These are phyloP conservation scores for Umbelopsis ramanniana DNA, from an alignment of 192 early-diverging fungal species.

Conservation along the genomic window DNA sequence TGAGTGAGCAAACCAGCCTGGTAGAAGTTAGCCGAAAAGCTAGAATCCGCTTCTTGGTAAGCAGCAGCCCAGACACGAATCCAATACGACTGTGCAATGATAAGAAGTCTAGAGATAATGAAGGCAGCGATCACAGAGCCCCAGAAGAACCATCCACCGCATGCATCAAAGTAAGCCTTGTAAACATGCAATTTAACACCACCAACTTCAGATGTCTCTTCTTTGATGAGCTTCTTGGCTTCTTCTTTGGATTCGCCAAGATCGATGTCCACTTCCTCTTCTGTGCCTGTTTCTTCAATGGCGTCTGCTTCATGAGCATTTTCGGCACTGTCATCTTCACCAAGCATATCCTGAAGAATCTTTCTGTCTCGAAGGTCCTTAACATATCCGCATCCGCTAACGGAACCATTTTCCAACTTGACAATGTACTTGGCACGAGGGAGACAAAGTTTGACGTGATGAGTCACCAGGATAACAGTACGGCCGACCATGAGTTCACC, in stretches of 20 bases:
- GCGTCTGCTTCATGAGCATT: neutral
- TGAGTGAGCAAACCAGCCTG: neutral
- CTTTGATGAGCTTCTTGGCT: slow-evolving; percentile 18
- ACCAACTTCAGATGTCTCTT: slow-evolving; percentile 2
- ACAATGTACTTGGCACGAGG: slow-evolving; percentile 56
- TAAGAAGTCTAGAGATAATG: slow-evolving; percentile 41
- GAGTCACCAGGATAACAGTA: slow-evolving; percentile 85
- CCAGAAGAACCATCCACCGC: slow-evolving; percentile 54
- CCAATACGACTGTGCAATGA: slow-evolving; percentile 56
- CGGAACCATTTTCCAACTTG: slow-evolving; percentile 53
- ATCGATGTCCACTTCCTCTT: neutral
- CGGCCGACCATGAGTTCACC: slow-evolving; percentile 71
- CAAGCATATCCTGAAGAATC: slow-evolving; percentile 34
- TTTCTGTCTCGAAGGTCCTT: slow-evolving; percentile 41
- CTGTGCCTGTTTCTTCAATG: slow-evolving; percentile 4
- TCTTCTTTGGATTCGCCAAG: neutral
- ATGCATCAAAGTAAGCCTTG: slow-evolving; percentile 22
- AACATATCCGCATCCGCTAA: slow-evolving; percentile 41
- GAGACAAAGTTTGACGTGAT: slow-evolving; percentile 68
- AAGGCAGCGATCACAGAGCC: slow-evolving; percentile 45
- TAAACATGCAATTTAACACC: slow-evolving; percentile 24
- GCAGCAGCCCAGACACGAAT: slow-evolving; percentile 54
- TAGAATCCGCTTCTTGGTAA: slow-evolving; percentile 22
- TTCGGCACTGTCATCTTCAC: slow-evolving; percentile 39
- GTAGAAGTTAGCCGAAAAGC: neutral